Evolutionary conservation across 106 monocot species (phyloP).

Genomic region (Allium fistulosum): DNA sequence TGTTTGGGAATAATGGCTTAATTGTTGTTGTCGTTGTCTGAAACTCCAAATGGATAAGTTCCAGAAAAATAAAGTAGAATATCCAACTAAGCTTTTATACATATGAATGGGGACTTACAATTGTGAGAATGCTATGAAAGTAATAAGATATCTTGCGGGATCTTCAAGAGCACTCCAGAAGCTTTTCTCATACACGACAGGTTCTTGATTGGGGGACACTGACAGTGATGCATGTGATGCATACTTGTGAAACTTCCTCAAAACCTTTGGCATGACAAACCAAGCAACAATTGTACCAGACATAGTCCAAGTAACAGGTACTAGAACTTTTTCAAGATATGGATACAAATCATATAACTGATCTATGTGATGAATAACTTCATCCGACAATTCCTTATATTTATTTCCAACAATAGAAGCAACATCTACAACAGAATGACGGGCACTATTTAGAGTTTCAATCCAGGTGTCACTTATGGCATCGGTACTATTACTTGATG

Average conservation of each 20-base stretch:
- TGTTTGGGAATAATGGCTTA: no score
- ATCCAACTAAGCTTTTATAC: not conserved
- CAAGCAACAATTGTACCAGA: constrained; percentile 64
- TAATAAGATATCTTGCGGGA: constrained; percentile 87
- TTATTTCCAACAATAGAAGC: constrained; percentile 24
- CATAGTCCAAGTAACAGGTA: constrained; percentile 63
- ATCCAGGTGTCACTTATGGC: constrained; percentile 30
- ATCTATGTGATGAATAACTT: constrained; percentile 41
- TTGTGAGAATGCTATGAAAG: constrained; percentile 86
- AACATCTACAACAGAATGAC: constrained; percentile 36
- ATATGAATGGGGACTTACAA: constrained; percentile 39
- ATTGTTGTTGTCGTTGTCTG: no score
- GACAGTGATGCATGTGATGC: constrained; percentile 37
- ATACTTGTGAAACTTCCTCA: constrained; percentile 68
- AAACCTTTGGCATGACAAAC: constrained; percentile 77
- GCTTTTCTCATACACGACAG: constrained; percentile 72
- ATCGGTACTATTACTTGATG: constrained; percentile 23
- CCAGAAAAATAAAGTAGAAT: not conserved
- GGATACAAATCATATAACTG: constrained; percentile 72
- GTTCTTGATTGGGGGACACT: constrained; percentile 17
- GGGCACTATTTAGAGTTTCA: constrained; percentile 35
- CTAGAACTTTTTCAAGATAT: constrained; percentile 58
- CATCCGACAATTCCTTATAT: constrained; percentile 49
- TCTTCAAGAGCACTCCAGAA: constrained; percentile 89
- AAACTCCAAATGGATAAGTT: not conserved